These are phyloP conservation scores for Leptographium radiaticola DNA, from an alignment of 2,329 filamentous ascomycete species.

Conservation along the genomic window DNA sequence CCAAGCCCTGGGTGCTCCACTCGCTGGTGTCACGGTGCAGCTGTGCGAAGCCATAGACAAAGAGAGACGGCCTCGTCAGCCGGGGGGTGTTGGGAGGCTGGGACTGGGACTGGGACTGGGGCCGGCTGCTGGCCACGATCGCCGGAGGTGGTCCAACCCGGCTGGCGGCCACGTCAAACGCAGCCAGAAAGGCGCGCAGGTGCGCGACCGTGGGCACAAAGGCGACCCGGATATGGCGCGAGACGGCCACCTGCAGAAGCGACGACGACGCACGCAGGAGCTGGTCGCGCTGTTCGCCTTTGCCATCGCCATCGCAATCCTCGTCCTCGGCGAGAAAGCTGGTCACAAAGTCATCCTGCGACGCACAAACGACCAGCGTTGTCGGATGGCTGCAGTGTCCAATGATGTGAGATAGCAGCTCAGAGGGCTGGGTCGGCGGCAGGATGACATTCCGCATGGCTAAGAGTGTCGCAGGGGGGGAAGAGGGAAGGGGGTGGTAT, in stretches of 20 bases:
- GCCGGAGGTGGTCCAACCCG: conserved; percentile 24
- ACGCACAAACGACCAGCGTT: conserved; percentile 58
- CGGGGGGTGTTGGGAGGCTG: not conserved
- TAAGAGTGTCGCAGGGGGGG: not conserved
- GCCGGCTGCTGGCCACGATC: conserved; percentile 2
- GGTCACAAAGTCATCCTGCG: conserved; percentile 49
- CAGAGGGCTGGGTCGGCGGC: conserved; percentile 38
- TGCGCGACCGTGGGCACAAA: conserved; percentile 68
- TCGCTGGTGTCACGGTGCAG: conserved; percentile 56
- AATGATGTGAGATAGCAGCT: conserved; percentile 54
- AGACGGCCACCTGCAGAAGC: conserved; percentile 54
- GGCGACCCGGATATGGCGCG: conserved; percentile 53
- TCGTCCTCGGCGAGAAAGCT: conserved; percentile 34
- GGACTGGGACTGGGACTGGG: too few relatives aligned
- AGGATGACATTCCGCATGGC: conserved; percentile 24
- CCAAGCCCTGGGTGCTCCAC: conserved; percentile 63
- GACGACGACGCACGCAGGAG: conserved; percentile 44
- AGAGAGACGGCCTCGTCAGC: conserved; percentile 27
- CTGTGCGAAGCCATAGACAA: conserved; percentile 52
- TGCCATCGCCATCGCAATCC: not conserved
- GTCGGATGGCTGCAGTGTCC: conserved; percentile 41
- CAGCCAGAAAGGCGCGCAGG: conserved; percentile 62
- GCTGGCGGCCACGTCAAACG: conserved; percentile 29
- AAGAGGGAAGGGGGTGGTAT: too few relatives aligned
- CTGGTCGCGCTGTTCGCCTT: conserved; percentile 3